Conservation (phyloP, 768 basidiomycete species). For the Inosperma sp. region DNA sequence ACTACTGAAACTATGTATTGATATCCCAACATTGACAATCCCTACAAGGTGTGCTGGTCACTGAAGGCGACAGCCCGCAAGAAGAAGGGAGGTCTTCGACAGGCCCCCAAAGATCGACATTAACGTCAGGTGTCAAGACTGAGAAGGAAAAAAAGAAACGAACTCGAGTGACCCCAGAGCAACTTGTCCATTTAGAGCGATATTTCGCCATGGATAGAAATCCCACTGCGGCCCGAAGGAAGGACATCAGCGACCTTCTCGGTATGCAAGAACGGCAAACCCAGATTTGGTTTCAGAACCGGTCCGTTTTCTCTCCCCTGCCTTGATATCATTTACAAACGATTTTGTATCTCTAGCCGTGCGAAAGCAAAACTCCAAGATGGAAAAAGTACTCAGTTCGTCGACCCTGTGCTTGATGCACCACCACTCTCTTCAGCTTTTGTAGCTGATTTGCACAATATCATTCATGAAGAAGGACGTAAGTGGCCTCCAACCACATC, state of each 20-base stretch:
- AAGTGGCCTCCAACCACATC: constrained; percentile 36
- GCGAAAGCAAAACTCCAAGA: constrained; percentile 77
- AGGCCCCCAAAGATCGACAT: constrained; percentile 35
- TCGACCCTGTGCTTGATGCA: constrained; percentile 37
- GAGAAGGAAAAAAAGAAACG: constrained; percentile 46
- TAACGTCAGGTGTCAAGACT: constrained; percentile 28
- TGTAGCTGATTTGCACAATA: constrained; percentile 54
- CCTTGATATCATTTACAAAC: constrained; percentile 3
- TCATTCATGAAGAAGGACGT: constrained; percentile 80
- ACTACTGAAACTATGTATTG: not conserved
- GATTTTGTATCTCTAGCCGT: constrained; percentile 45
- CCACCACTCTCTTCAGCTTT: constrained; percentile 48
- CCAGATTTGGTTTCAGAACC: constrained; percentile 88
- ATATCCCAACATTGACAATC: constrained; percentile 1
- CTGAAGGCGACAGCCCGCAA: constrained; percentile 25
- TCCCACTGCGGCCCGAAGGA: constrained; percentile 65
- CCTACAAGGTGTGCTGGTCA: constrained; percentile 6
- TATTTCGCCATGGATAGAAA: constrained; percentile 66
- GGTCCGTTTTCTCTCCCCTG: constrained; percentile 37
- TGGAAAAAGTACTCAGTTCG: constrained; percentile 34
- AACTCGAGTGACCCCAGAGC: constrained; percentile 74
- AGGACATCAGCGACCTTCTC: constrained; percentile 67
- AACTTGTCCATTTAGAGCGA: constrained; percentile 69
- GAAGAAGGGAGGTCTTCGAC: constrained; percentile 33
- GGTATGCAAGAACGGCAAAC: constrained; percentile 87